Conservation (phyloP, 371 early-diverging fungal genomes). For the Choanephora cucurbitarum region DNA sequence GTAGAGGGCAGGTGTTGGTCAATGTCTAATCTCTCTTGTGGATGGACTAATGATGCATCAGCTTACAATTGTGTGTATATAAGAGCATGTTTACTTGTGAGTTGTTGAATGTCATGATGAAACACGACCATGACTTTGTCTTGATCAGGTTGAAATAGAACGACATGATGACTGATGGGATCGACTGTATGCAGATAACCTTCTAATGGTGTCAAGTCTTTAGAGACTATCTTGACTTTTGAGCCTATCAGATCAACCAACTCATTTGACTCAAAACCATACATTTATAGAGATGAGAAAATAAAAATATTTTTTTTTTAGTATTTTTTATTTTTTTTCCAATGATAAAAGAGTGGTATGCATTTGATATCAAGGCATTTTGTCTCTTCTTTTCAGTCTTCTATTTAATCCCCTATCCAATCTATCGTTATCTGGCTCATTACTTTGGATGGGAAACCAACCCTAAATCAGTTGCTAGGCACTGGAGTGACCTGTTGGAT, state of each 20-base stretch:
- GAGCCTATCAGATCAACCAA: conserved; percentile 12
- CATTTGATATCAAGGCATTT: conserved; percentile 51
- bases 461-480: conserved; percentile 60
- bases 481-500: conserved; percentile 63
- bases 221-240: conserved; percentile 3
- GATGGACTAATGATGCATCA: too few relatives aligned
- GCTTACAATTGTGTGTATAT: too few relatives aligned
- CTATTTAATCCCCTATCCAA: conserved; percentile 55
- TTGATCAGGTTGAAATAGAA: conserved; percentile 20
- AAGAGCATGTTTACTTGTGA: conserved; percentile 2
- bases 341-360: conserved; percentile 17
- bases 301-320: background rate
- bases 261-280: background rate
- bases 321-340: conserved; percentile 2
- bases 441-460: conserved; percentile 66
- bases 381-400: conserved; percentile 55
- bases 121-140: conserved; percentile 19
- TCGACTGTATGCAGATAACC: conserved; percentile 45
- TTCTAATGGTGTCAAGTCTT: conserved; percentile 4
- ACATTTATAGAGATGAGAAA: background rate
- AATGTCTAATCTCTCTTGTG: too few relatives aligned
- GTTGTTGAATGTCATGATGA: conserved; percentile 17
- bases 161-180: conserved; percentile 25
- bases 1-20: too few relatives aligned
- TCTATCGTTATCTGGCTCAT: conserved; percentile 59